Base-by-base conservation (phyloP, 306 rosid species). In the Pyrus pyrifolia region DNA sequence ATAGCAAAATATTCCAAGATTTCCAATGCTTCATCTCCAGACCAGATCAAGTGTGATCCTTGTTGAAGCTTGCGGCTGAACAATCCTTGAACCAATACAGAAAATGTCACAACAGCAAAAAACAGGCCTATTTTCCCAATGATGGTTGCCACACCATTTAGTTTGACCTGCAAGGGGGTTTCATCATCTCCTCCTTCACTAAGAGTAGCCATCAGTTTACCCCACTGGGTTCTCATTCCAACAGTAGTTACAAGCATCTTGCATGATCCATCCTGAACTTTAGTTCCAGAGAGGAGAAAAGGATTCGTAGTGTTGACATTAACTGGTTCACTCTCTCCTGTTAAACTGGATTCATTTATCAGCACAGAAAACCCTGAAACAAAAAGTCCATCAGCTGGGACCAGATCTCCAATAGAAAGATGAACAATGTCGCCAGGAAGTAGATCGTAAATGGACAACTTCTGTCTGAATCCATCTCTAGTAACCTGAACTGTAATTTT, bases 181-280 rank as follows among this genome's bases (percentile, higher is more conserved):
- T 95, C 99, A 73, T 95, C 99, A 71, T 92, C 97, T 79, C 99
- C 99, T 83, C 99, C 99, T 87, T 95, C 99, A 75, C 90, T 88
- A 45, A 95, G 92, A 81, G 99, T 95, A 71, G 97, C 96, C 96
- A 95, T 86, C 77, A 95, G 84, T 79, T 92, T 95, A 64, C 99
- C 99, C 99, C 99, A 95, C 67, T 95, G 99, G 58, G 99, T 95
- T 80, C 97, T 92, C 99, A 95, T 95, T 81, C 99, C 99, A 27
- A 95, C 99, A 17, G 97, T 89, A 72, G 99, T 95, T 83, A 95
- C 99, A 73, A 92, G 91, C 99, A 95, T 92, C 87, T 86, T 89
- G 89, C 99, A 92, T 52, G 96, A 88, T 82, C 99, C 97, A 88
- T 95, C 96, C 86, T 95, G 99, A 77, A 95, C 93, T 84, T 95